Conservation (phyloP, 257 asterid species). For the Salvia hispanica region DNA sequence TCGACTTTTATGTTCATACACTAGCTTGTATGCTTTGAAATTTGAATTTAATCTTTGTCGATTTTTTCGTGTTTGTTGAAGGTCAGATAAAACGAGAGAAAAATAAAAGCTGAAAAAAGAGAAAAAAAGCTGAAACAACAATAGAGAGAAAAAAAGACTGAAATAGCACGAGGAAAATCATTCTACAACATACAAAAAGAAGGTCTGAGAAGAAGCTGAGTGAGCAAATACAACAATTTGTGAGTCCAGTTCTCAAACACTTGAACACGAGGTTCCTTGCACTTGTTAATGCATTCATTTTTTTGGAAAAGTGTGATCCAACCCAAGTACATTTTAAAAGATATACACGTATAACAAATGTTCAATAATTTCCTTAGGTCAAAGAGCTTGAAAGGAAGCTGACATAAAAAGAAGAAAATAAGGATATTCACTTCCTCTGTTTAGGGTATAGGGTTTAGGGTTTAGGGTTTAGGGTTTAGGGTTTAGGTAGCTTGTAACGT, state of each 20-base stretch:
- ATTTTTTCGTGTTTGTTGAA: conserved; percentile 33
- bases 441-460: too few relatives aligned
- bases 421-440: too few relatives aligned
- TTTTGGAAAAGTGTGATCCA: too few relatives aligned
- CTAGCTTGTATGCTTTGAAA: neutral
- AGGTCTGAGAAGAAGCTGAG: conserved; percentile 73
- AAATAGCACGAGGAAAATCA: conserved; percentile 57
- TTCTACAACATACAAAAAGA: conserved; percentile 60
- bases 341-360: too few relatives aligned
- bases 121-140: too few relatives aligned
- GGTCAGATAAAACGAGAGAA: conserved; percentile 32
- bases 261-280: conserved; percentile 63
- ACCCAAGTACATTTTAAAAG: too few relatives aligned
- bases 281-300: neutral
- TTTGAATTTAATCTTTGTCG: neutral
- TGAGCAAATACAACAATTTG: conserved; percentile 58
- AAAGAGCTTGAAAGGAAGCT: too few relatives aligned
- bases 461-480: too few relatives aligned
- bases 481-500: too few relatives aligned
- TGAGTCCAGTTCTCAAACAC: conserved; percentile 49
- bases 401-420: too few relatives aligned
- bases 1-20: neutral
- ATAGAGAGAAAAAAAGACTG: conserved; percentile 38
- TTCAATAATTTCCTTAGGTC: too few relatives aligned
- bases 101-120: too few relatives aligned